Base-by-base conservation (phyloP, 208 protist genomes). In the Herpetomonas tarakana region DNA sequence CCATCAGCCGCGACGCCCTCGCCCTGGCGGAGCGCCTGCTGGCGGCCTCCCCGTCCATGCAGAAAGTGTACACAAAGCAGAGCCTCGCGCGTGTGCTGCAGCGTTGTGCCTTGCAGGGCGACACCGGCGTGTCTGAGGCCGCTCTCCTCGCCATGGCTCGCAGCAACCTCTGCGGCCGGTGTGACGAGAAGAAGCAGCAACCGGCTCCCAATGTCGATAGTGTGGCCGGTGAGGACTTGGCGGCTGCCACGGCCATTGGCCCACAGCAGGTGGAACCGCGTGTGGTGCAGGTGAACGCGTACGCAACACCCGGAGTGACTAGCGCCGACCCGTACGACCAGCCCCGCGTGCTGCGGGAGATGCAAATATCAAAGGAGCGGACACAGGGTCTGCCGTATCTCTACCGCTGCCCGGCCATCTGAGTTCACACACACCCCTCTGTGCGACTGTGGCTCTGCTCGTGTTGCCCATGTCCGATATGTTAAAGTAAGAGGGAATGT, bases 321-420 rank as follows among this genome's bases (percentile, higher is more conserved):
- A 41, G 51, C 11, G 64, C 54, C 3, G 71, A 70, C 12, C 52
- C 28, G 2, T 53, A 54, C 11, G 35, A 68, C 0, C 58, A 68
- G 30, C 54, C 61, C 26, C 78, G 85, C 26, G 65, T 94, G 16
- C 59, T 97, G 49, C 53, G 80, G 2, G 84, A 92, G 50, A 57
- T 97, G 54, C 87, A 94, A 63, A 73, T 65, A 25, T 91, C 88
- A 14, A 92, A 86, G 77, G 88, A 95, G 45, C 66, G 87, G 3
- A 90, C 84, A 14, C 91, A 97, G 46, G 87, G 87, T 1, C 71
- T 97, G 39, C 88, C 91, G 22, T 97, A 97, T 71, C 69, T 97
- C 7, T 97, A 97, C 74, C 85, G 91, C 45, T 97, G 91, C 49
- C 91, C 91, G n/a, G 86, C 87, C 19, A 91, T 96, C 22, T 96